Base-by-base conservation (phyloP, 345 rosid species). In the Mangifera indica region DNA sequence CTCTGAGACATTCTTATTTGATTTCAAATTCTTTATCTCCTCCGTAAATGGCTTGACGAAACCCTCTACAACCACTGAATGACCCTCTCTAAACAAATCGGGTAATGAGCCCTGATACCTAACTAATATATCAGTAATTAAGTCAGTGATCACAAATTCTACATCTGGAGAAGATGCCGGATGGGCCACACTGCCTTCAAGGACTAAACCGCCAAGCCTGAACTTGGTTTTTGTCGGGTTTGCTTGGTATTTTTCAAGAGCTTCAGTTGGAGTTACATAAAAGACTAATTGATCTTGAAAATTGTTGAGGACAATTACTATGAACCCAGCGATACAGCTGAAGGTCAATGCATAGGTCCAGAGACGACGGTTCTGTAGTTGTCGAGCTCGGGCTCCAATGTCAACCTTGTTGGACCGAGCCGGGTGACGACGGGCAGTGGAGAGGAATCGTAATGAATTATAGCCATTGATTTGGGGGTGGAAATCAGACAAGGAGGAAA, bases 41-140 rank as follows among this genome's bases (percentile, higher is more conserved):
- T 88, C 91, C 0, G 87, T 80, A 24, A 80, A 69, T 18, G 97
- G 97, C 84, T 87, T 92, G 57, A 92, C 85, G 49, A 92, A 94
- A 12, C 98, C 98, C 80, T 94, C 98, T 6, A 86, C 98, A 48
- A 92, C 96, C 53, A 92, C 98, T 0, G 97, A 92, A 29, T 94
- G 98, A 20, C 98, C 98, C 69, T 94, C 98, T 71, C 98, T 80
- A 66, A 94, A 94, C 80, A 94, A 77, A 76, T 94, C 98, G 0
- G 98, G 97, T 54, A 95, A 55, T 3, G 98, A 89, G 0, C 98
- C 99, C 54, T 88, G 74, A 18, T 77, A 94, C 79, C 97, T 79
- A 13, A 95, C 97, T 37, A 95, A 72, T 22, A 95, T 91, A 78
- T 95, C 98, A 0, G 97, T 92, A 5, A 91, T 74, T 74, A 95